A percentile compares a stretch with the other conserved stretches of the same genome.
phyloP scores from a whole-genome alignment of 2,329 filamentous ascomycete species.

The Xylaria sp. region DNA sequence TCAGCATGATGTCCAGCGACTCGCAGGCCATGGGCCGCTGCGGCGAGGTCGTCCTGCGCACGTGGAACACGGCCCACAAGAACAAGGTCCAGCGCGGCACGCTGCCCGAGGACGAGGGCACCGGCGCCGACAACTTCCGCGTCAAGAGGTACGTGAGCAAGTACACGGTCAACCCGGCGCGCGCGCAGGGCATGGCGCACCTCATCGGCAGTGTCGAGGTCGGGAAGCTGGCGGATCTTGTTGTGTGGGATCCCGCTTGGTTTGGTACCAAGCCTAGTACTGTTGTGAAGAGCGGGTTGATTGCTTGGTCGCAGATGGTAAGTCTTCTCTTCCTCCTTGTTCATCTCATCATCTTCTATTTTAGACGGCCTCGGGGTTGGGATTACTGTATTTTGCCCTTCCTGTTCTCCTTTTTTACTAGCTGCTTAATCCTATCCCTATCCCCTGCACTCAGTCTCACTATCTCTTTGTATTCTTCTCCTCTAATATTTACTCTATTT shows the following conservation, averaged over 20 bases:
- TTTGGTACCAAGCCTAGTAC: constrained; percentile 88
- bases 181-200: constrained; percentile 90
- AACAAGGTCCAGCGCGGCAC: constrained; percentile 87
- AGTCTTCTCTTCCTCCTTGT: constrained; percentile 40
- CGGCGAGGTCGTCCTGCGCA: constrained; percentile 90
- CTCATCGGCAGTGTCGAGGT: constrained; percentile 87
- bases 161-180: constrained; percentile 93
- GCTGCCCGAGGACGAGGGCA: constrained; percentile 80
- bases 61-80: constrained; percentile 98
- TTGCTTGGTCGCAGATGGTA: constrained; percentile 86
- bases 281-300: constrained; percentile 89
- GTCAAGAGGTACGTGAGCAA: constrained; percentile 95
- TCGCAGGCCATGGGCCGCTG: constrained; percentile 97
- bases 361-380: neutral
- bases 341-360: neutral
- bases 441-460: neutral
- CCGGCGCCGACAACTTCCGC: constrained; percentile 86
- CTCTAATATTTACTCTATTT: no score
- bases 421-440: neutral
- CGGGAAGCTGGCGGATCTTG: constrained; percentile 89
- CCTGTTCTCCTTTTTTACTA: neutral
- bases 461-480: no score
- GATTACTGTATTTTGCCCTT: neutral
- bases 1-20: constrained; percentile 97
- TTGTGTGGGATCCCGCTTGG: constrained; percentile 84